Percentiles rank a stretch among this genome's conserved stretches.
Evolutionary conservation across 2,329 filamentous ascomycete genomes (phyloP).

Genomic region (Fusarium temperatum): DNA sequence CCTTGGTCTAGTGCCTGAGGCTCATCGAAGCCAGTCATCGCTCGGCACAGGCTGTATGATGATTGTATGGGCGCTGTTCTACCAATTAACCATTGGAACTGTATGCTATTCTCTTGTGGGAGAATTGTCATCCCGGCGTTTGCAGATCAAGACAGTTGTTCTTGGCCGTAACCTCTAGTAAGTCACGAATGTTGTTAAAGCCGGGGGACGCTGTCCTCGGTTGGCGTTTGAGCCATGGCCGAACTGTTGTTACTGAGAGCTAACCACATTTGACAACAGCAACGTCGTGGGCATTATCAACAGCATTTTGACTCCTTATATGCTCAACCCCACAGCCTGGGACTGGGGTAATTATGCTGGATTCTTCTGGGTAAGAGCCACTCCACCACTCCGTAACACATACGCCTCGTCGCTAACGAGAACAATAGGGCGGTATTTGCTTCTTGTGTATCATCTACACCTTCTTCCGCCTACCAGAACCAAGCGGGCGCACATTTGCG

Average conservation of each 20-base stretch:
- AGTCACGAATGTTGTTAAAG: conserved; percentile 41
- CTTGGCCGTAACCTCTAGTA: conserved; percentile 81
- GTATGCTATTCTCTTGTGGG: conserved; percentile 90
- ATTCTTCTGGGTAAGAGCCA: conserved; percentile 76
- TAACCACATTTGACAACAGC: conserved; percentile 49
- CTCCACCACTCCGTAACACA: neutral
- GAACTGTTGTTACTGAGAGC: neutral
- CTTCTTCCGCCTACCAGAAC: conserved; percentile 69
- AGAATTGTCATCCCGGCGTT: conserved; percentile 81
- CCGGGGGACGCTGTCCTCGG: neutral
- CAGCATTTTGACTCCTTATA: conserved; percentile 86
- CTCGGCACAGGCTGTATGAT: conserved; percentile 87
- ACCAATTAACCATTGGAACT: conserved; percentile 88
- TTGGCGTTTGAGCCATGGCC: neutral
- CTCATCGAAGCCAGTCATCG: conserved; percentile 67
- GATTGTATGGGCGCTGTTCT: conserved; percentile 82
- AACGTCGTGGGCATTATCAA: conserved; percentile 85
- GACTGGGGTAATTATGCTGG: conserved; percentile 88
- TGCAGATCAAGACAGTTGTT: conserved; percentile 93
- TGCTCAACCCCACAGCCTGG: conserved; percentile 89
- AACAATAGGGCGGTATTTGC: conserved; percentile 71
- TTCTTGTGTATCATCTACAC: conserved; percentile 84
- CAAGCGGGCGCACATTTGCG: conserved; percentile 81
- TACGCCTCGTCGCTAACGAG: conserved; percentile 12
- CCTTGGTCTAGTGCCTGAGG: conserved; percentile 74